Percentiles rank a stretch among this genome's conserved stretches.
phyloP scores from a whole-genome alignment of 2,329 filamentous ascomycete genomes.

The Stachybotrys chlorohalonatus region DNA sequence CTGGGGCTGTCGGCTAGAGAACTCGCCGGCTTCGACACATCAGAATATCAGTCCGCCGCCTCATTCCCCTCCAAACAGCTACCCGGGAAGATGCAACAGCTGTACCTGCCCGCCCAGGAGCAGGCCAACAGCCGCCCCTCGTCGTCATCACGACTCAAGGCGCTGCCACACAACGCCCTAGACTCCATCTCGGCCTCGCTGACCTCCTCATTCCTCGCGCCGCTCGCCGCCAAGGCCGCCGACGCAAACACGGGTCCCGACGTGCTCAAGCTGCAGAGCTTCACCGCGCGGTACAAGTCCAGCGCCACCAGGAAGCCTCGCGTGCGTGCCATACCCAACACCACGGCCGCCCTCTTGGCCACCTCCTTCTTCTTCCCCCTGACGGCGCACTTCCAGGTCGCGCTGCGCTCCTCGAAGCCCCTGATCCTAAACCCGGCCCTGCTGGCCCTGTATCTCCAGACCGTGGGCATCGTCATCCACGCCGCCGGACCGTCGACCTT shows the following conservation, averaged over 20 bases:
- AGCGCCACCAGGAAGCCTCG: conserved; percentile 26
- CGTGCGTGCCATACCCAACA: conserved; percentile 58
- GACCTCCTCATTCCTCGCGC: conserved; percentile 65
- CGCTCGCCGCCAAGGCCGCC: conserved; percentile 72
- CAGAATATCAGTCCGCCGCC: conserved; percentile 36
- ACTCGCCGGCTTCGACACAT: conserved; percentile 65
- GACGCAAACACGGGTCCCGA: conserved; percentile 73
- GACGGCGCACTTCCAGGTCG: conserved; percentile 68
- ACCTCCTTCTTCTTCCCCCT: conserved; percentile 81
- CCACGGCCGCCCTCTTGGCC: conserved; percentile 66
- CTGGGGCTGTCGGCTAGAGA: conserved; percentile 78
- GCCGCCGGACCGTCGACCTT: conserved; percentile 74
- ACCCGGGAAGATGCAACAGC: conserved; percentile 60
- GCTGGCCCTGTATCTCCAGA: conserved; percentile 75
- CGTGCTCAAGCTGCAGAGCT: conserved; percentile 79
- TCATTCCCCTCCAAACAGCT: conserved; percentile 76
- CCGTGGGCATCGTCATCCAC: conserved; percentile 72
- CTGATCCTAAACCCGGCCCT: conserved; percentile 68
- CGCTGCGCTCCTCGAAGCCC: conserved; percentile 38
- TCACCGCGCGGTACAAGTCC: conserved; percentile 52
- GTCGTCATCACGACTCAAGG: conserved; percentile 34
- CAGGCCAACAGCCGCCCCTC: conserved; percentile 8
- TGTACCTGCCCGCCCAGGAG: conserved; percentile 45
- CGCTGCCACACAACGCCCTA: conserved; percentile 50
- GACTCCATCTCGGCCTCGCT: conserved; percentile 59